Evolutionary conservation across 164 flowering plant genomes (phyloP).

Genomic region (Echeveria elegans): DNA sequence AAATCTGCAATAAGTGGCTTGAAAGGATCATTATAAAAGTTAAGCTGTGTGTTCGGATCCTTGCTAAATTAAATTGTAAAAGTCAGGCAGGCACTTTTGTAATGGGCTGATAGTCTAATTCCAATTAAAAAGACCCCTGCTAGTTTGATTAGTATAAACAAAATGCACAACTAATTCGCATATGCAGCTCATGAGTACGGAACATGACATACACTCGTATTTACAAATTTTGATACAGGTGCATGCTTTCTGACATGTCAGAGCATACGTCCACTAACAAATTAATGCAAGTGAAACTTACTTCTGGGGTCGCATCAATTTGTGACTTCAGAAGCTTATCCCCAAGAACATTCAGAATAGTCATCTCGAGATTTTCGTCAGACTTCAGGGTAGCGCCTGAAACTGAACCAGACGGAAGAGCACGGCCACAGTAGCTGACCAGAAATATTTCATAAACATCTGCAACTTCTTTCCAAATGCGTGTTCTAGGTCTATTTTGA

Average conservation of each 20-base stretch:
- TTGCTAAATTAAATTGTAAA: neutral
- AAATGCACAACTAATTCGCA: neutral
- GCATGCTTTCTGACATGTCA: neutral
- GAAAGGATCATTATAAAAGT: neutral
- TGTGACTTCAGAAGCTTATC: slow-evolving; percentile 62
- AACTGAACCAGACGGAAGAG: slow-evolving; percentile 58
- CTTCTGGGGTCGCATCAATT: slow-evolving; percentile 68
- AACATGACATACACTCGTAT: neutral
- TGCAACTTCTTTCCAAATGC: slow-evolving; percentile 93
- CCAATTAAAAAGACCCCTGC: neutral
- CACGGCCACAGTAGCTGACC: slow-evolving; percentile 90
- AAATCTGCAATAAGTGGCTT: slow-evolving; percentile 32
- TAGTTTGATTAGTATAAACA: neutral
- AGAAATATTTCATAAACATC: slow-evolving; percentile 87
- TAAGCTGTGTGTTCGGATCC: neutral
- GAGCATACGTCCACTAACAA: neutral
- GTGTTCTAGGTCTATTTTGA: slow-evolving; percentile 43
- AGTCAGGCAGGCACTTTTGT: neutral
- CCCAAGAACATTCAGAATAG: slow-evolving; percentile 59
- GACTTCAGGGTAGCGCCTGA: slow-evolving; percentile 41
- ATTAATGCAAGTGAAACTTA: slow-evolving; percentile 25
- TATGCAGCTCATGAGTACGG: neutral
- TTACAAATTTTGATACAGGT: neutral
- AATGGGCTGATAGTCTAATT: neutral
- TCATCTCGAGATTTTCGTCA: slow-evolving; percentile 78